Evolutionary conservation across 441 rosid species (phyloP), one percentile per base, ranked within the genome.

Genomic region (Croton laevigatus): DNA sequence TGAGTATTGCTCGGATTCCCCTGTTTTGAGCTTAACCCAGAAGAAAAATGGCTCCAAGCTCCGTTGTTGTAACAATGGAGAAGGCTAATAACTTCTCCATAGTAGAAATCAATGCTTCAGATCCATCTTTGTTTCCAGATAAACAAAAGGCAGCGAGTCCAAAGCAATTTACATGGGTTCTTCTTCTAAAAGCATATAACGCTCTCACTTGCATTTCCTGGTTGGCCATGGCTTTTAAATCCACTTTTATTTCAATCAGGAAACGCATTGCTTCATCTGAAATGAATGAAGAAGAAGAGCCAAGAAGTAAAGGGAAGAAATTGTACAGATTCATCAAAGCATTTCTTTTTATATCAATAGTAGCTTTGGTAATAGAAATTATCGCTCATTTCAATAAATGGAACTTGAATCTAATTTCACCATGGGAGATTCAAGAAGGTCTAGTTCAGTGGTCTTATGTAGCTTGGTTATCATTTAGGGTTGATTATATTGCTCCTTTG

Each of bases 401-500:
- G 98, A 84, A 86, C 62, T 79, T 89, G 76, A 84, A 79, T 65
- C 77, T 86, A 48, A 83, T 83, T 1, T 83, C 78, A 27, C 86
- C 93, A 48, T 87, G 85, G 88, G 94, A 91, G 76, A 90, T 93
- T 72, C 85, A 79, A 52, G 88, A 79, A 52, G 88, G 93, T 16
- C 85, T 88, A 5, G 81, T 89, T 38, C 90, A 93, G 12, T 85
- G 90, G 94, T 79, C 81, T 38, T 93, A 93, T 59, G 75, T 84
- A 85, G 89, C 94, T 42, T 93, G 96, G 88, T 69, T 87, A 38
- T 86, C 93, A 2, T 86, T 89, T 77, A 77, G 97, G 64, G 80
- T 79, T 13, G 91, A 89, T 79, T 91, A 89, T 42, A 58, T 93
- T 65, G 94, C 98, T 71, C 97, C 98, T 4, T 13, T 86, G 67